Evolutionary conservation across 257 asterid species (phyloP).

Genomic region (Nicotiana benthamiana): DNA sequence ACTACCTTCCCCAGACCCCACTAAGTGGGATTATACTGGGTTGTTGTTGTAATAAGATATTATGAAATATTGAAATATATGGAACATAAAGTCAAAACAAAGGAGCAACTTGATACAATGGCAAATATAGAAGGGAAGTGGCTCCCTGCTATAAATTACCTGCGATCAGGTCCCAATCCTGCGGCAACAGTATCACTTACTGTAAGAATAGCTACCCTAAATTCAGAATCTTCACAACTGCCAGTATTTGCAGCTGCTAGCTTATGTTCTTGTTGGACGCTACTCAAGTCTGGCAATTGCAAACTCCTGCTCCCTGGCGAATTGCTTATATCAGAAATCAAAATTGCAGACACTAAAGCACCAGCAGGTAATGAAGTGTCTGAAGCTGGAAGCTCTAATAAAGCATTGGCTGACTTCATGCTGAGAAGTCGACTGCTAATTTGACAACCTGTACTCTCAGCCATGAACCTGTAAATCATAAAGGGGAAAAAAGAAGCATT

Average conservation of each 20-base stretch:
- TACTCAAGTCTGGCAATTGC: conserved; percentile 21
- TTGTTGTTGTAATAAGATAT: too few relatives aligned
- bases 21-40: too few relatives aligned
- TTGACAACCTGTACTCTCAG: conserved; percentile 94
- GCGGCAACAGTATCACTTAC: conserved; percentile 91
- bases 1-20: too few relatives aligned
- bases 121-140: not conserved
- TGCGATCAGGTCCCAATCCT: conserved; percentile 75
- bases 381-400: conserved; percentile 69
- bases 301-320: conserved; percentile 24
- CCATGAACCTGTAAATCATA: conserved; percentile 57
- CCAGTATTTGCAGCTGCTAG: conserved; percentile 14
- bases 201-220: conserved; percentile 75
- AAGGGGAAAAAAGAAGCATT: not conserved
- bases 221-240: conserved; percentile 28
- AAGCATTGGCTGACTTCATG: conserved; percentile 93
- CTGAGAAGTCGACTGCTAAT: conserved; percentile 83
- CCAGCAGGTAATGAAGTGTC: conserved; percentile 62
- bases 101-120: not conserved
- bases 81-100: not conserved
- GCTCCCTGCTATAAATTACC: conserved; percentile 37
- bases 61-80: not conserved
- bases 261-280: conserved; percentile 17
- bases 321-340: conserved; percentile 60
- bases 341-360: conserved; percentile 46